Evolutionary conservation across 2,329 filamentous ascomycete genomes (phyloP).

Genomic region (Paraconiothyrium brasiliense): DNA sequence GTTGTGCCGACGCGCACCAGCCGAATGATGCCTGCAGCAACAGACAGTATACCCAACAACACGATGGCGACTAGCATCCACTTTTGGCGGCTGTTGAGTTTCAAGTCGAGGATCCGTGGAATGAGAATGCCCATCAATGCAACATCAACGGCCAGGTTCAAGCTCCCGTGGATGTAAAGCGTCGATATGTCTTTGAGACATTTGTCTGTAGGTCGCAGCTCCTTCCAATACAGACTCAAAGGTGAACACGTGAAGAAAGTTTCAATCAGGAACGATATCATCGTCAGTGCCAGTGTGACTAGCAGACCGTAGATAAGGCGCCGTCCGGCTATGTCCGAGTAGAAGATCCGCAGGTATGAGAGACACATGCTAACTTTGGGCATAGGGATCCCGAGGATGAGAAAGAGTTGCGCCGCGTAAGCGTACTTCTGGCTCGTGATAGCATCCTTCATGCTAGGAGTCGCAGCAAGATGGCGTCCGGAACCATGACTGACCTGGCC

Average conservation of each 20-base stretch:
- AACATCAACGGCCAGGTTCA: conserved; percentile 29
- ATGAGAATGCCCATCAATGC: conserved; percentile 33
- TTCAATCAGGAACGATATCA: conserved; percentile 26
- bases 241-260: conserved; percentile 31
- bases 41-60: conserved; percentile 28
- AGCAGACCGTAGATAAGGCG: conserved; percentile 26
- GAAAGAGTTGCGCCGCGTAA: conserved; percentile 28
- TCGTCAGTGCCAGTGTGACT: conserved; percentile 21
- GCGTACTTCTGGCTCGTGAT: conserved; percentile 29
- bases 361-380: conserved; percentile 37
- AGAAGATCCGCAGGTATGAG: conserved; percentile 35
- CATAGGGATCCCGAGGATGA: conserved; percentile 27
- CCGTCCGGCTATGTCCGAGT: conserved; percentile 25
- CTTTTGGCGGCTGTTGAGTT: conserved; percentile 28
- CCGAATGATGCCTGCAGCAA: conserved; percentile 29
- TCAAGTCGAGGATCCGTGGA: conserved; percentile 28
- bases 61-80: conserved; percentile 30
- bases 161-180: conserved; percentile 24
- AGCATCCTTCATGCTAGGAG: conserved; percentile 11
- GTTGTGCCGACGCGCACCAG: conserved; percentile 28
- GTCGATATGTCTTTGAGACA: conserved; percentile 25
- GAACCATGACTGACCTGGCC: conserved; percentile 28
- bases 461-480: conserved; percentile 26
- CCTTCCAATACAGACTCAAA: conserved; percentile 32
- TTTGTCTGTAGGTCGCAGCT: conserved; percentile 26